Conservation (phyloP, 2,329 filamentous ascomycete species). For the Fusarium longipes region DNA sequence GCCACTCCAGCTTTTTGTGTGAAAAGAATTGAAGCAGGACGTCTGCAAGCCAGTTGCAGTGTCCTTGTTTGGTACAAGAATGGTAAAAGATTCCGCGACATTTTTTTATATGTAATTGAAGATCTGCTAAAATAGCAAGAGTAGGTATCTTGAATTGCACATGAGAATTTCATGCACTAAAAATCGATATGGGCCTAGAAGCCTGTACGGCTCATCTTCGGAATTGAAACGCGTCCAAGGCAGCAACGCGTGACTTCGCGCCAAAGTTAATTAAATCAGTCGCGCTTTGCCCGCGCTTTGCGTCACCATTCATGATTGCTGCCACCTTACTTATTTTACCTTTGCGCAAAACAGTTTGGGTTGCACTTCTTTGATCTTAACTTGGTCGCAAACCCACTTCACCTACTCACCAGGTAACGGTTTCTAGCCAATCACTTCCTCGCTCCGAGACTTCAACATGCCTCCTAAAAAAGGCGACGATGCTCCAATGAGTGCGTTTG, state of each 20-base stretch:
- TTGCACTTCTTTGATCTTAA: neutral
- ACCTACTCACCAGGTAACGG: too few species aligned
- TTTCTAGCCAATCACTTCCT: too few species aligned
- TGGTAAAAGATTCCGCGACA: slow-evolving; percentile 66
- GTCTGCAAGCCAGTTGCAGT: slow-evolving; percentile 49
- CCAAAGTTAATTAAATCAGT: slow-evolving; percentile 43
- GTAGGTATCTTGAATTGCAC: slow-evolving; percentile 9
- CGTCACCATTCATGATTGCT: slow-evolving; percentile 33
- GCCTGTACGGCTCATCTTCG: slow-evolving; percentile 34
- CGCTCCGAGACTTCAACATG: slow-evolving; percentile 48
- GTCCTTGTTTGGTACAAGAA: slow-evolving; percentile 81
- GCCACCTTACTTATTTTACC: neutral
- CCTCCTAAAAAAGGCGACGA: slow-evolving; percentile 55
- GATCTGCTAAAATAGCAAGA: neutral
- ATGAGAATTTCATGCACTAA: slow-evolving; percentile 23
- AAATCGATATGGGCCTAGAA: slow-evolving; percentile 27
- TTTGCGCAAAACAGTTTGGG: slow-evolving; percentile 4
- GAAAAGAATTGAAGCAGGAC: slow-evolving; percentile 39
- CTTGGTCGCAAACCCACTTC: neutral
- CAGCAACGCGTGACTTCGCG: slow-evolving; percentile 50
- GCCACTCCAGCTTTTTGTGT: slow-evolving; percentile 38
- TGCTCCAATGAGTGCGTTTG: slow-evolving; percentile 79
- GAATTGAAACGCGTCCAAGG: slow-evolving; percentile 25
- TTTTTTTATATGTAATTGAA: slow-evolving; percentile 40
- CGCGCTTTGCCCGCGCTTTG: slow-evolving; percentile 33